Evolutionary conservation across 371 early-diverging fungal genomes (phyloP), one percentile per base, ranked within the genome.

Genomic region (Funneliformis caledonium): DNA sequence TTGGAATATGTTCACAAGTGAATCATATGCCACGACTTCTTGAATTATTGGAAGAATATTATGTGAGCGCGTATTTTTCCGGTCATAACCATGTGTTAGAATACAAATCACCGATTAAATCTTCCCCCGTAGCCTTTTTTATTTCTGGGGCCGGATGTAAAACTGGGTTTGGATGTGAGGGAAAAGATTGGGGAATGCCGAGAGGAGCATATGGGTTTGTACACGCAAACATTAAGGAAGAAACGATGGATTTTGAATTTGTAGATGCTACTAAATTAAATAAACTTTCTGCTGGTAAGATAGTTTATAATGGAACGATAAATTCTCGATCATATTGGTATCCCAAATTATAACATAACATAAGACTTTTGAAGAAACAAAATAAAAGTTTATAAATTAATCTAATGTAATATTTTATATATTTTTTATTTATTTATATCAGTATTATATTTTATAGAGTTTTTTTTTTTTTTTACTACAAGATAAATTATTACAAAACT

Each of bases 41-140:
- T 5, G 31, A 26, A 45, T 12, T 76, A 37, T 48, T 76, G 7
- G 64, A 76, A 12, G 16, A n/a, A 22, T 45, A 76, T 48, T 11
- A 16, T 19, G 77, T 76, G 33, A 45, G 42, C 11, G 77, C 77
- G 5, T 76, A 76, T 62, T 62, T 76, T 60, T 5, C 77, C 1
- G 77, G 77, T 10, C 77, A 76, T 45, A 64, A 62, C 31, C 77
- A 76, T 43, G 64, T 62, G 31, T 45, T 76, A 62, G 64, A 76
- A 64, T 73, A 73, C 31, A 42, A 43, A 45, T 43, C 37, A 45
- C 64, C 64, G 19, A 42, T 16, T 33, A 26, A 43, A 33, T 9
- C 12, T 33, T 76, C 77, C 8, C 77, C 42, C 12, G 14, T 76
- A 1, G 77, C 77, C 4, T 37, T 62, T 22, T 76, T 76, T 64